Evolutionary conservation across 164 flowering plant genomes (phyloP).

Genomic region (Aristolochia fimbriata): DNA sequence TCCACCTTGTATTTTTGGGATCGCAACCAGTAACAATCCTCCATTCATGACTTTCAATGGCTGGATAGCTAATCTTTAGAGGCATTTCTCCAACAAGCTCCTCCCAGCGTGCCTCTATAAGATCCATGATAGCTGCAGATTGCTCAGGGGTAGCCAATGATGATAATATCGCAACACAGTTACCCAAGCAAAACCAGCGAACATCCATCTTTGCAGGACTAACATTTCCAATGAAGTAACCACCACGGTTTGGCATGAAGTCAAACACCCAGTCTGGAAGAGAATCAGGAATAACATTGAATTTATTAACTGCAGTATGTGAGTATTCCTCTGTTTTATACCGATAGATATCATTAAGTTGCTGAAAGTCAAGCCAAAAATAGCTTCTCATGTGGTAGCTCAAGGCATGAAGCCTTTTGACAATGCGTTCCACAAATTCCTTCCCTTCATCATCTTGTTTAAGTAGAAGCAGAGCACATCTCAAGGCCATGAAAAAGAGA

Average conservation of each 20-base stretch:
- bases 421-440: slow-evolving; percentile 54
- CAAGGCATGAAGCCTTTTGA: slow-evolving; percentile 66
- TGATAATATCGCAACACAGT: slow-evolving; percentile 72
- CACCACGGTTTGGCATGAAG: slow-evolving; percentile 27
- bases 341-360: slow-evolving; percentile 57
- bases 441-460: slow-evolving; percentile 74
- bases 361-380: slow-evolving; percentile 76
- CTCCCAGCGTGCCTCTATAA: slow-evolving; percentile 74
- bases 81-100: slow-evolving; percentile 91
- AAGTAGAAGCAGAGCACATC: slow-evolving; percentile 55
- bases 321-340: slow-evolving; percentile 14
- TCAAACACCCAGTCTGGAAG: slow-evolving; percentile 85
- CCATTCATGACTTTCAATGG: slow-evolving; percentile 84
- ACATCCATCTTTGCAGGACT: slow-evolving; percentile 86
- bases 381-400: slow-evolving; percentile 80
- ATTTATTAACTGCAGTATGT: slow-evolving; percentile 48
- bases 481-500: slow-evolving; percentile 81
- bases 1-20: slow-evolving; percentile 87
- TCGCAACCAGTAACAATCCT: slow-evolving; percentile 71
- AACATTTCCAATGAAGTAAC: slow-evolving; percentile 38
- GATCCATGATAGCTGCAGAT: slow-evolving; percentile 75
- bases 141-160: slow-evolving; percentile 88
- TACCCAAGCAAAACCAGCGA: slow-evolving; percentile 86
- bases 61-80: slow-evolving; percentile 67
- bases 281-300: slow-evolving; percentile 33